phyloP scores from a whole-genome alignment of 805 yeast genomes.

The Saccharomycopsis javanensis region DNA sequence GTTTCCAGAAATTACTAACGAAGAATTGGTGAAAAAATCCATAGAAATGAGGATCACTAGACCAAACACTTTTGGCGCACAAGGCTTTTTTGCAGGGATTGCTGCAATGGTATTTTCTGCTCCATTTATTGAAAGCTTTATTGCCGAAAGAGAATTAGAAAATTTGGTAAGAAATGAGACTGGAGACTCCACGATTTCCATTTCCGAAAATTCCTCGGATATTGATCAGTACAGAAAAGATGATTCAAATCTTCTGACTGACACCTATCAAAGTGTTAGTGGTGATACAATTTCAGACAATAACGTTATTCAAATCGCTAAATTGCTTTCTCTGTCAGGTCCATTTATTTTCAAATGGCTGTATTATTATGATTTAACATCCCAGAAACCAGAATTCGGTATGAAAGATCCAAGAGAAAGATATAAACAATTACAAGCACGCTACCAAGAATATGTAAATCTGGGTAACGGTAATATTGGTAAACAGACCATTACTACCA shows the following conservation, averaged over 20 bases:
- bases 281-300: background rate
- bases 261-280: background rate
- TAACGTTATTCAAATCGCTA: constrained; percentile 4
- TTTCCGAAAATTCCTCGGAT: background rate
- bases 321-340: constrained; percentile 4
- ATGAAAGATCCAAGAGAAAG: constrained; percentile 12
- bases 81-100: constrained; percentile 8
- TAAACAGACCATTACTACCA: background rate
- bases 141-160: background rate
- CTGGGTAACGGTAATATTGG: background rate
- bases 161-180: background rate
- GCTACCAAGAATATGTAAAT: background rate
- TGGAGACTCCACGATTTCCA: background rate
- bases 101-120: background rate
- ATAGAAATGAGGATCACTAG: background rate
- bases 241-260: background rate
- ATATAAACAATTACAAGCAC: background rate
- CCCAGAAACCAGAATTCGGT: constrained; percentile 4
- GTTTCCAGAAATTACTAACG: constrained; percentile 1
- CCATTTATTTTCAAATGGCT: constrained; percentile 2
- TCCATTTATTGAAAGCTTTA: background rate
- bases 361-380: constrained; percentile 11
- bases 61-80: constrained; percentile 7
- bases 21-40: constrained; percentile 2
- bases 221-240: background rate